Evolutionary conservation across 495 filamentous ascomycete species (phyloP).

Genomic region (Barbatosphaeria neglecta): DNA sequence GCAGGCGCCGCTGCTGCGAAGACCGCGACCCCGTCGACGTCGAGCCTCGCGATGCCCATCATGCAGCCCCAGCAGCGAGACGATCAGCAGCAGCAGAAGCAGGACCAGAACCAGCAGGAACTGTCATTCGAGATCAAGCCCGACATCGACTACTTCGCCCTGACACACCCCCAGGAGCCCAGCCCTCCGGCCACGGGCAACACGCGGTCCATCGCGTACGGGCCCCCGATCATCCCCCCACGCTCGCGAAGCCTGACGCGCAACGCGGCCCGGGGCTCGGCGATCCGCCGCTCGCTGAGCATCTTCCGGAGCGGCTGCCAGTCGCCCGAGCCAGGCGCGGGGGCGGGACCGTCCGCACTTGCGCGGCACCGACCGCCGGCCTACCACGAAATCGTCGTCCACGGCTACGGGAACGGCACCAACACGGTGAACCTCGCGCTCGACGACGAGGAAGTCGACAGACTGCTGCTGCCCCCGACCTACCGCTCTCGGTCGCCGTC

Average conservation of each 20-base stretch:
- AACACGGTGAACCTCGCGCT: slow-evolving; percentile 12
- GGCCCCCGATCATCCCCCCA: slow-evolving; percentile 5
- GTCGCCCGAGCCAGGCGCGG: neutral
- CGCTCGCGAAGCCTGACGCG: slow-evolving; percentile 13
- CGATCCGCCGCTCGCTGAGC: slow-evolving; percentile 17
- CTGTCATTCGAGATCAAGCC: slow-evolving; percentile 23
- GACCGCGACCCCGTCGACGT: neutral
- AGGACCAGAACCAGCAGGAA: too few relatives aligned
- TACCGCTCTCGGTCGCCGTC: slow-evolving; percentile 12
- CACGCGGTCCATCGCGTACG: neutral
- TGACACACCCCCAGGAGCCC: slow-evolving; percentile 13
- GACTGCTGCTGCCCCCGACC: neutral
- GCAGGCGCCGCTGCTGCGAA: slow-evolving; percentile 2
- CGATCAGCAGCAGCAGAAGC: neutral
- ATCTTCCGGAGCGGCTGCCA: slow-evolving; percentile 13
- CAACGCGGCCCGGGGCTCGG: slow-evolving; percentile 8
- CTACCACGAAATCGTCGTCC: slow-evolving; percentile 28
- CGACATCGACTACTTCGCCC: slow-evolving; percentile 28
- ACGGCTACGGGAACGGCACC: slow-evolving; percentile 32
- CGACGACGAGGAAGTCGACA: neutral
- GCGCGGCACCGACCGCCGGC: slow-evolving; percentile 6
- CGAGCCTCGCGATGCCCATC: neutral
- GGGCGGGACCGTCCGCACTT: slow-evolving; percentile 1
- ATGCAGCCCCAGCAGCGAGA: neutral
- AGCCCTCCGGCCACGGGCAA: neutral